Base-by-base conservation (phyloP, 176 grass and related monocot species). In the Bromus sterilis region DNA sequence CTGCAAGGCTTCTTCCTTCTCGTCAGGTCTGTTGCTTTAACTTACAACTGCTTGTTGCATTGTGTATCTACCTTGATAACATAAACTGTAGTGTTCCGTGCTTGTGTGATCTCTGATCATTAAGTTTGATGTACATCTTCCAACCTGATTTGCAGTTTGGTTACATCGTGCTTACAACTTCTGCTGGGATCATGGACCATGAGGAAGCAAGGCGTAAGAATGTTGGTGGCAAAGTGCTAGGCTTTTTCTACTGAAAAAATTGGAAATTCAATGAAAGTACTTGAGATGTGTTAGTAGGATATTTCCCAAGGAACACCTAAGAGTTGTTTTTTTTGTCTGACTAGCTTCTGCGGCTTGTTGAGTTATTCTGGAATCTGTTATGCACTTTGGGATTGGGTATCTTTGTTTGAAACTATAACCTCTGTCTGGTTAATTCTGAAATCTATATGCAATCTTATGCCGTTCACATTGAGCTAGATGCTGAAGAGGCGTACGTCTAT, bases 121-220 rank as follows among this genome's bases (percentile, higher is more conserved):
- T 46, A 53, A 69, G 9, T 14, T 14, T 21, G 11, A 23, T 65
- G 2, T 20, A 37, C 7, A 21, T n/a, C 24, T 32, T 48, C 30
- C 29, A 2, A 76, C 10, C 46, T 57, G 23, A 58, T 56, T 4
- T 89, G 80, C 76, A 92, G 90, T 92, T 92, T 74, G 90, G 90
- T 35, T 92, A 89, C 76, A 92, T 89, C 0, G 87, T 92, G 28
- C 80, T 92, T 58, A 92, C 90, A n/a, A 92, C 90, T 33, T 92
- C 87, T 29, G 90, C 90, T 25, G 87, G 90, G 9, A 92, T 89
- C 60, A 89, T 92, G 90, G 87, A 92, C 74, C 90, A 92, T 23
- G 87, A 92, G 53, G 87, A 93, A 21, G 87, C 91, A 32, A 87
- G 84, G 73, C 69, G 87, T 24, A 93, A 93, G 84, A 93, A 93